Conservation (phyloP, 2,329 filamentous ascomycete species). For the Huntiella moniliformis region DNA sequence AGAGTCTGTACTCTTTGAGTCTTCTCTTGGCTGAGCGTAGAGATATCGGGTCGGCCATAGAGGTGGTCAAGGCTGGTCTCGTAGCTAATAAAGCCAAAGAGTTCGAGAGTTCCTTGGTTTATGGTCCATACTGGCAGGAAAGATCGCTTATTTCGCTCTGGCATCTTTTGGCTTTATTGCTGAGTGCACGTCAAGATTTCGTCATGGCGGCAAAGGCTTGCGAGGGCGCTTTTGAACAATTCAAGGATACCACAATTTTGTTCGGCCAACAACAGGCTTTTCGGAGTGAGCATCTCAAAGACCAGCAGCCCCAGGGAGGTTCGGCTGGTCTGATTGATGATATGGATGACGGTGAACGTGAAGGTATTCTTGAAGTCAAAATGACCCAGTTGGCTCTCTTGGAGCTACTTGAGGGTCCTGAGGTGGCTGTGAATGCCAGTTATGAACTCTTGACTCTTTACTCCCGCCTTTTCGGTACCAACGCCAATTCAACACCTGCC, state of each 20-base stretch:
- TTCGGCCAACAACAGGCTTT: conserved; percentile 44
- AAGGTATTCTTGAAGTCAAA: conserved; percentile 77
- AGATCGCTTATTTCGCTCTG: conserved; percentile 58
- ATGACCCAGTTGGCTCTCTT: conserved; percentile 81
- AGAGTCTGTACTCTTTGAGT: conserved; percentile 62
- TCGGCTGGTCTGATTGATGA: conserved; percentile 41
- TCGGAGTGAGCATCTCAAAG: conserved; percentile 49
- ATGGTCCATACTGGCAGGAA: conserved; percentile 41
- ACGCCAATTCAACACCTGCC: not conserved
- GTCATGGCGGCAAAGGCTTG: conserved; percentile 63
- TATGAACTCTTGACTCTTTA: conserved; percentile 73
- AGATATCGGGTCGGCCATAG: conserved; percentile 62
- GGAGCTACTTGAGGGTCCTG: conserved; percentile 66
- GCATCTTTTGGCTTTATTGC: conserved; percentile 72
- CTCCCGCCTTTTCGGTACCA: conserved; percentile 51
- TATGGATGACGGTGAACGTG: conserved; percentile 70
- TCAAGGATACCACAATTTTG: conserved; percentile 50
- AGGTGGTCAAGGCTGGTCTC: conserved; percentile 61
- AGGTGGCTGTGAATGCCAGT: conserved; percentile 72
- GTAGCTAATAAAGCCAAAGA: conserved; percentile 34
- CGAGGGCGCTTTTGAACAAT: conserved; percentile 81
- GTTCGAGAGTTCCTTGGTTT: conserved; percentile 24
- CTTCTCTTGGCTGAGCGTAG: conserved; percentile 77
- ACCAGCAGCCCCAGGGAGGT: conserved; percentile 18
- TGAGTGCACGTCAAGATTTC: conserved; percentile 77